Evolutionary conservation across 179 eudicot genomes (phyloP), one percentile per base, ranked within the genome.

Genomic region (Actinidia chinensis): DNA sequence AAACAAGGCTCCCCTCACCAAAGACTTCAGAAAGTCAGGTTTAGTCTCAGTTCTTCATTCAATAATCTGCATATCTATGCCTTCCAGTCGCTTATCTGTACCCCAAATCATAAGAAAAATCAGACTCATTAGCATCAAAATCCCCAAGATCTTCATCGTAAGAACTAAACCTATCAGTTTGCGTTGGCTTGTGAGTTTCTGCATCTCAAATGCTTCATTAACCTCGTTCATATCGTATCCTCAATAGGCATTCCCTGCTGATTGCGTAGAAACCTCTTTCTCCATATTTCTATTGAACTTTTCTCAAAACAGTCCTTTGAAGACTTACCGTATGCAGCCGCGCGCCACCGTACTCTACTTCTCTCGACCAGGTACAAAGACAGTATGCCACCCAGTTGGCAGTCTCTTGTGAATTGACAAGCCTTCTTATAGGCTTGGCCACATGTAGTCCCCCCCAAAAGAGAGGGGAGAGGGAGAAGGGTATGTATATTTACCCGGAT

Each of bases 381-480:
- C 93, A 80, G 98, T 86, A 94, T 88, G 80, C 97, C 99, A 78
- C 99, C n/a, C 97, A 74, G 93, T 87, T 81, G 99, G 98, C 78
- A 91, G 79, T 79, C 81, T 91, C 89, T 91, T 96, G 92, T 96
- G 99, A 86, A 94, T 94, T 60, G 91, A 76, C 76, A 96, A 56
- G 63, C 96, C 79, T 87, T 96, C 74, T 84, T 96, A 79, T 88
- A 91, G 58, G 99, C 99, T 86, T 90, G 90, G 56, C 97, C 98
- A 75, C n/a, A 96, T 73, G 78, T 94, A 96, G 79, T 94, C 95
- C 23, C 81, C 84, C n/a, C n/a, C n/a, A n/a, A n/a, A n/a, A n/a
- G n/a, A n/a, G n/a, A n/a, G n/a, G n/a, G n/a, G n/a, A n/a, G n/a
- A n/a, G n/a, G n/a, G n/a, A n/a, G n/a, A n/a, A n/a, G n/a, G n/a